Evolutionary conservation across 768 basidiomycete genomes (phyloP).

Genomic region (Nidularia pulvinata): DNA sequence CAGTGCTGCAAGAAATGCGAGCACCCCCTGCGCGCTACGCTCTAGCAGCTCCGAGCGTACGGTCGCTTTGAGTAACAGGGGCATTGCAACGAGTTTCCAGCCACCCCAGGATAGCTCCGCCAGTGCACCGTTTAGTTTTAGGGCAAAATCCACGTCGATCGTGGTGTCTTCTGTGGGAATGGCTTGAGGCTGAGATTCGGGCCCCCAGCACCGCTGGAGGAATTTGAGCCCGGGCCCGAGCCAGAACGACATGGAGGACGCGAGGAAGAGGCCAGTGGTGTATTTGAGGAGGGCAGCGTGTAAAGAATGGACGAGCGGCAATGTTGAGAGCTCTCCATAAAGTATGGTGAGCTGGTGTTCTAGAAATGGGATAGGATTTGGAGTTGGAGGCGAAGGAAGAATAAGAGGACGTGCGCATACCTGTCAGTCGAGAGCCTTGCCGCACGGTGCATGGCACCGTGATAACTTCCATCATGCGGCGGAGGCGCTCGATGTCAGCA

Average conservation of each 20-base stretch:
- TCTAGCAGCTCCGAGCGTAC: constrained; percentile 38
- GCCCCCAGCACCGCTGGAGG: constrained; percentile 41
- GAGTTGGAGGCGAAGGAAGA: background rate
- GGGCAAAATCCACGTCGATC: constrained; percentile 31
- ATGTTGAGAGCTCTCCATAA: constrained; percentile 22
- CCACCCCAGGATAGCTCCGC: constrained; percentile 73
- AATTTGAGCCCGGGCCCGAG: constrained; percentile 55
- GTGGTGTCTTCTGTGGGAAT: too few relatives aligned
- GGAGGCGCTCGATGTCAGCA: constrained; percentile 33
- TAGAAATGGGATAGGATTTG: constrained; percentile 8
- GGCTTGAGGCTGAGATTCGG: constrained; percentile 3
- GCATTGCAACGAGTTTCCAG: constrained; percentile 71
- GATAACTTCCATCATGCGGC: constrained; percentile 55
- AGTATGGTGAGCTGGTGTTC: constrained; percentile 32
- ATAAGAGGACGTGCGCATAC: constrained; percentile 33
- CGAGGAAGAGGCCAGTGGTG: constrained; percentile 32
- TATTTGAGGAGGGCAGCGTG: constrained; percentile 35
- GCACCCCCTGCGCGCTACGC: constrained; percentile 32
- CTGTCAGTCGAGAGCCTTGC: constrained; percentile 65
- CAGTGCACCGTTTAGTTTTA: constrained; percentile 59
- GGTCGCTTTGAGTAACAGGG: constrained; percentile 53
- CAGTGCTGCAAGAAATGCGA: constrained; percentile 53
- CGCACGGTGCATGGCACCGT: constrained; percentile 62
- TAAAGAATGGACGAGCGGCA: constrained; percentile 23
- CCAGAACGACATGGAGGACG: constrained; percentile 49